Base-by-base conservation (phyloP, 1,284 basidiomycete genomes). In the Melampsora larici-populina region DNA sequence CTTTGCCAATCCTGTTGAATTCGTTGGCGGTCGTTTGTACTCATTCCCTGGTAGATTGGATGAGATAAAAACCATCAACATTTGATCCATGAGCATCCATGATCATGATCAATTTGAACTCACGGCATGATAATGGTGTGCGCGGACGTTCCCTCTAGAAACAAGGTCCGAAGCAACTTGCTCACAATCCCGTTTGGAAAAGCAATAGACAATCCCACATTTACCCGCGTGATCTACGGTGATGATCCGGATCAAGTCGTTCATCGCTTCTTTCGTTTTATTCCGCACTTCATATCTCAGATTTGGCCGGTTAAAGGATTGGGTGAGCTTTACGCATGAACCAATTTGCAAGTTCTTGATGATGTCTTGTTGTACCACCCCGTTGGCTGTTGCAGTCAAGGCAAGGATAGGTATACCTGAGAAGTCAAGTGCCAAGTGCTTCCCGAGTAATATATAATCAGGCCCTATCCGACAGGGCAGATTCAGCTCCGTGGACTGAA, bases 241-340 rank as follows among this genome's bases (percentile, higher is more conserved):
- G 83, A 99, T 91, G 82, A 90, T 92, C 0, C 85, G 85, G 5
- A 88, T 88, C 58, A 98, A 93, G n/a, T 90, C 88, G 0, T 86
- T 84, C 9, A 90, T 78, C 29, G 89, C 83, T 26, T 70, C 69
- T 26, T 78, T 74, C 21, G 71, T 78, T 84, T 91, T 93, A 40
- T 86, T 85, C 43, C 89, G 87, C 40, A 98, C 89, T n/a, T 88
- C 86, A 66, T 78, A 78, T 78, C 88, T 87, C 4, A 99, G 87
- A 83, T 99, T 99, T 15, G 90, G 87, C 0, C 97, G 91, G 82
- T 99, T 98, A 86, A 97, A 96, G 0, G 94, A 97, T 80, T 93
- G 90, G 5, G 86, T 88, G 68, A 95, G 87, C 26, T 87, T 86
- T 36, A 87, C 86, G 79, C 89, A 90, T 66, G 87, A 82, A 26